phyloP scores from a whole-genome alignment of 1,284 basidiomycete species.

The Ceratobasidium sp. region DNA sequence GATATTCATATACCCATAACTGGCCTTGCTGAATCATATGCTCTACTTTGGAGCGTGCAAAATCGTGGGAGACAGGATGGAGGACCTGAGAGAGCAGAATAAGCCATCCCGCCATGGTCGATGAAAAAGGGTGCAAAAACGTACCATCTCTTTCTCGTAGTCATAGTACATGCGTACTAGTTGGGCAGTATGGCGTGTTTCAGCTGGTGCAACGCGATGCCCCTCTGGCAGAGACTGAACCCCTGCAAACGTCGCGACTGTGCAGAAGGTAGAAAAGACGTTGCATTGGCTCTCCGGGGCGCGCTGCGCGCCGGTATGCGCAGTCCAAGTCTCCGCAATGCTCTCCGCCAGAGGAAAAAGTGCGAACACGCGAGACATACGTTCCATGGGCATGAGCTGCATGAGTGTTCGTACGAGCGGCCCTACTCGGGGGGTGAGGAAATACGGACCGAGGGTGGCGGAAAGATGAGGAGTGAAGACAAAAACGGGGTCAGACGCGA shows the following conservation, averaged over 20 bases:
- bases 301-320: conserved; percentile 17
- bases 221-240: conserved; percentile 19
- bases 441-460: neutral
- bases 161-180: conserved; percentile 34
- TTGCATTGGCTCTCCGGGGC: conserved; percentile 40
- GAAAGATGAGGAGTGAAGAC: conserved; percentile 22
- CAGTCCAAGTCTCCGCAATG: conserved; percentile 23
- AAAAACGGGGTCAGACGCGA: conserved; percentile 33
- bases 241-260: conserved; percentile 34
- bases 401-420: neutral
- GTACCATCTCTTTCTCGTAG: conserved; percentile 38
- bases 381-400: conserved; percentile 25
- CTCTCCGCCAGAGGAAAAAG: conserved; percentile 25
- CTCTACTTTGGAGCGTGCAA: conserved; percentile 20
- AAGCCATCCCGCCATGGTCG: neutral
- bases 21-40: conserved; percentile 40
- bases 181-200: neutral
- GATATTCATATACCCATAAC: conserved; percentile 33
- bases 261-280: conserved; percentile 40
- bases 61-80: conserved; percentile 24
- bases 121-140: neutral
- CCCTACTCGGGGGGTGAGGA: conserved; percentile 17
- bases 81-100: neutral
- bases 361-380: conserved; percentile 39
- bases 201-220: conserved; percentile 7